Base-by-base conservation (phyloP, 192 early-diverging fungal species). In the Pecoramyces ruminantium region DNA sequence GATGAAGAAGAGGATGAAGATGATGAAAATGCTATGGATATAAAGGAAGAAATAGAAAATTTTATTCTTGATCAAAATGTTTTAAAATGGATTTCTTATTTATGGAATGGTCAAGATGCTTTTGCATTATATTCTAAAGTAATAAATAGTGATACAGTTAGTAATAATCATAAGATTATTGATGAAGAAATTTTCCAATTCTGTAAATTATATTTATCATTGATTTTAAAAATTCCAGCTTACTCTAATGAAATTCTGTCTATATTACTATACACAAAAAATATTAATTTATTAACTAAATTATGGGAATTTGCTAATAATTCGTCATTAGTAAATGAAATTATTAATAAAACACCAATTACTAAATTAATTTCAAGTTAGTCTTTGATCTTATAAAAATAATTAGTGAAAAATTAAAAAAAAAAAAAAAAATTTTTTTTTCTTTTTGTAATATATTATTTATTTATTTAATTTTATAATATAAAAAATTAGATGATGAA, bases 401-500 rank as follows among this genome's bases (percentile, higher is more conserved):
- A 39, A 27, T 11, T 67, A 4, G 4, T 34, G 3, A 34, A 6
- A 34, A 34, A 34, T 34, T 34, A 34, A n/a, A n/a, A n/a, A n/a
- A n/a, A n/a, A n/a, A n/a, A n/a, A n/a, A n/a, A n/a, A n/a, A n/a
- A n/a, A n/a, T n/a, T n/a, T n/a, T n/a, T 51, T 51, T 21, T 51
- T 51, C 15, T 40, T 40, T 14, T 40, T 40, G 8, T 40, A 40
- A 40, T 40, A 14, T 40, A 34, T 8, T 34, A 8, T 34, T 34
- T 34, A 34, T 34, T 8, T 8, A 8, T 34, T 8, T 34, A 8
- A 34, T 34, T 34, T 34, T 34, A 3, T 34, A 8, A 34, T 34
- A 34, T 8, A 8, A 34, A 34, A 34, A 34, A 8, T 34, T 79
- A 80, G 89, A 91, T 58, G 78, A 84, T 9, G 14, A 25, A 6